Percentiles rank a stretch among this genome's conserved stretches.
Conservation (phyloP, 2,329 filamentous ascomycete genomes). For the Akanthomyces uredinophilus region DNA sequence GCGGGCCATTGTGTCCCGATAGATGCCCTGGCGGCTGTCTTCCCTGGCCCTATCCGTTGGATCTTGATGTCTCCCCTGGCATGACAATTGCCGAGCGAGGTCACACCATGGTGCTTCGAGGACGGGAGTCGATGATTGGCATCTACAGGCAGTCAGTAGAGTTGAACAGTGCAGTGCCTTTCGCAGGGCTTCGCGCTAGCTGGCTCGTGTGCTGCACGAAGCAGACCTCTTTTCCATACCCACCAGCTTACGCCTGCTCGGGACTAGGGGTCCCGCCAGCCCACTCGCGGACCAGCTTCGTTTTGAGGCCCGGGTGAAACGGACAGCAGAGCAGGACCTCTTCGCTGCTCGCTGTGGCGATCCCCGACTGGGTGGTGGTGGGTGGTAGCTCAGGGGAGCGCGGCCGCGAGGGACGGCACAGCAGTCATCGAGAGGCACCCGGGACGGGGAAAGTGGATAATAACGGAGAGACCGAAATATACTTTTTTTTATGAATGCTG, state of each 20-base stretch:
- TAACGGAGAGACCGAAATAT: slow-evolving; percentile 2
- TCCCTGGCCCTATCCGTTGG: not conserved
- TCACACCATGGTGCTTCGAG: not conserved
- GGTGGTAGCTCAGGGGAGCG: not conserved
- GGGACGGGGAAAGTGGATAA: not conserved
- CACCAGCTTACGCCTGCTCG: slow-evolving; percentile 8
- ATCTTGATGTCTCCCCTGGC: not conserved
- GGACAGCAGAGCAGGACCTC: not conserved
- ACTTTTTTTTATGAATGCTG: not conserved
- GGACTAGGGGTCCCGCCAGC: not conserved
- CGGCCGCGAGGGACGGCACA: not conserved
- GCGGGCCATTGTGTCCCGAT: not conserved
- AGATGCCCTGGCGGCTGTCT: too few relatives aligned
- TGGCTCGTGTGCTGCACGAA: slow-evolving; percentile 1
- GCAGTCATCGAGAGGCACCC: not conserved
- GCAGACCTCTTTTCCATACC: not conserved
- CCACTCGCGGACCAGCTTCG: slow-evolving; percentile 1
- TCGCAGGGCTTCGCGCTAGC: not conserved
- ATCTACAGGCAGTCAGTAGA: not conserved
- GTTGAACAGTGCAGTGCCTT: not conserved
- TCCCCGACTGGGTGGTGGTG: not conserved
- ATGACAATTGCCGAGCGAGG: not conserved
- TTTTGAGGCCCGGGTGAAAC: slow-evolving; percentile 7
- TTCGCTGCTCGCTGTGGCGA: not conserved
- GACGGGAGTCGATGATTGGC: not conserved